Evolutionary conservation across 192 early-diverging fungal species (phyloP), one percentile per base, ranked within the genome.

Genomic region (Chytriomyces sp.): DNA sequence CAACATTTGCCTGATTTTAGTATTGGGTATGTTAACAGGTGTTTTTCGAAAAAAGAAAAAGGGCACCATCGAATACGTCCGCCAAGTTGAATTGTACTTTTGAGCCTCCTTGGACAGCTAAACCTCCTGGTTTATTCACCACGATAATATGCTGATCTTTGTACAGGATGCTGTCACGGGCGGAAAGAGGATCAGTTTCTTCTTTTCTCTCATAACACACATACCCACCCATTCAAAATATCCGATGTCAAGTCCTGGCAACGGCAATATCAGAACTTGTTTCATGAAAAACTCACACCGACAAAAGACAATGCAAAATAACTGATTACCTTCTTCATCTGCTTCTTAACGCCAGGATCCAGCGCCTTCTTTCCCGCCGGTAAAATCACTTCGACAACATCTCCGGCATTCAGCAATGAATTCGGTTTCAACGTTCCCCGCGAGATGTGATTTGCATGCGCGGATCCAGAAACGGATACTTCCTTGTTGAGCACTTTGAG

Each of bases 101-200:
- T n/a, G 86, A 85, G 6, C 86, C 82, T 45, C 67, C 84, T 61
- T 88, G 86, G 7, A 85, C 84, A 7, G 86, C 49, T 11, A 88
- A 60, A 23, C 53, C 77, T 7, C n/a, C 26, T 10, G 78, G 77
- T 67, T 88, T 88, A 79, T 88, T 85, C 18, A 88, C 77, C 11
- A 84, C 65, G 11, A 88, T 45, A 57, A 88, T 75, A 46, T 82
- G 71, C 18, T 81, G 65, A 63, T 88, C 86, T 47, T 80, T 77
- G 81, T 82, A 88, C 7, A 87, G 65, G 5, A 87, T 70, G 67
- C 77, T 75, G 48, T 48, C 9, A n/a, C 16, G 48, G 46, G 0
- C 28, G 45, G 53, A 57, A 20, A 20, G 53, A 57, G 35, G 35
- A 35, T 35, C 35, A 35, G 35, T 35, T 1, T 35, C 35, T 35